phyloP scores from a whole-genome alignment of 108 stramenopile genomes.

The Cyclotella kingstonii region DNA sequence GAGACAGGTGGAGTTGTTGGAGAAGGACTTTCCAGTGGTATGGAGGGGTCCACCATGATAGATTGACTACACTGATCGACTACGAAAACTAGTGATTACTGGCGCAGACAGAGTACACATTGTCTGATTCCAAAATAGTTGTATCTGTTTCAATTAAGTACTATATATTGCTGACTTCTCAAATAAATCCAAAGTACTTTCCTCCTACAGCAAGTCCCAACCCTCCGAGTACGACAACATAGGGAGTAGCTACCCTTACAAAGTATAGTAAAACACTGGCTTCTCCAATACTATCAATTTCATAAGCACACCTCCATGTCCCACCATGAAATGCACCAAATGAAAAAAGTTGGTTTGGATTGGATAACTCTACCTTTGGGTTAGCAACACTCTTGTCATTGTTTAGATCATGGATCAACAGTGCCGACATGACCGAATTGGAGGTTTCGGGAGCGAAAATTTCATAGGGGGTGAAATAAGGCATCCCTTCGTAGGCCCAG shows the following conservation, averaged over 20 bases:
- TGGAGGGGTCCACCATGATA: too few relatives aligned
- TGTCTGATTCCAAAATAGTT: too few relatives aligned
- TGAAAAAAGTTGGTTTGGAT: conserved; percentile 95
- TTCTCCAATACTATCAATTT: conserved; percentile 94
- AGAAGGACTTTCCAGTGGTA: conserved; percentile 61
- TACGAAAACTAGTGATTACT: too few relatives aligned
- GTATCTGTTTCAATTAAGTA: too few relatives aligned
- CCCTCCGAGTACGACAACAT: conserved; percentile 50
- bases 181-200: conserved; percentile 44
- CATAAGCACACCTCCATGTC: conserved; percentile 93
- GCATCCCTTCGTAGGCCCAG: conserved; percentile 98
- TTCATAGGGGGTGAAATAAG: conserved; percentile 93
- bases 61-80: too few relatives aligned
- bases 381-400: conserved; percentile 72
- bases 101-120: too few relatives aligned
- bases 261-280: conserved; percentile 92
- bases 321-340: conserved; percentile 95
- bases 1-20: conserved; percentile 32
- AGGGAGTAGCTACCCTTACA: conserved; percentile 64
- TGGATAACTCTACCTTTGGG: conserved; percentile 72
- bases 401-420: conserved; percentile 90
- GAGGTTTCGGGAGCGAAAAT: conserved; percentile 96
- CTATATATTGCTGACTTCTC: too few relatives aligned
- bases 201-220: conserved; percentile 54
- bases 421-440: conserved; percentile 95